Percentiles rank a stretch among this genome's conserved stretches.
Evolutionary conservation across 192 early-diverging fungal genomes (phyloP).

Genomic region (Geranomyces variabilis): DNA sequence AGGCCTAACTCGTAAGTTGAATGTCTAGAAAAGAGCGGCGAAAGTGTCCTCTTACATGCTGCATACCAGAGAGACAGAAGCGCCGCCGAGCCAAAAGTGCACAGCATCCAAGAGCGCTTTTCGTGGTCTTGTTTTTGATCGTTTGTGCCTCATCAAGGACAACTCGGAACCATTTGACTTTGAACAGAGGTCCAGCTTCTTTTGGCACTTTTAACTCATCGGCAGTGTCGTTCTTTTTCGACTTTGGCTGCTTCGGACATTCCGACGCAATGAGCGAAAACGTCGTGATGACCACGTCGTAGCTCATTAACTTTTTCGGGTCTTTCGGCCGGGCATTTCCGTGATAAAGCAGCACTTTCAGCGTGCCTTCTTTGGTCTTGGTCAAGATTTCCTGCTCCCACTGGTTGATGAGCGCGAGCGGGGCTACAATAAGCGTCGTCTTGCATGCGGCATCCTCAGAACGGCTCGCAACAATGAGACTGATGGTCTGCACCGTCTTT

Average conservation of each 20-base stretch:
- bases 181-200: conserved; percentile 37
- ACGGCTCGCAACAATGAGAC: conserved; percentile 59
- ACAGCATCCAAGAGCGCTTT: conserved; percentile 25
- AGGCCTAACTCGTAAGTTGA: background rate
- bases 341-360: conserved; percentile 71
- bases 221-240: conserved; percentile 19
- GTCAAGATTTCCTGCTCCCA: conserved; percentile 70
- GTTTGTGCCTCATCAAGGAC: conserved; percentile 50
- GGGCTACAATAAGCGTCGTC: conserved; percentile 70
- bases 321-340: conserved; percentile 51
- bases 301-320: conserved; percentile 56
- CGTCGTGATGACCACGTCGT: conserved; percentile 54
- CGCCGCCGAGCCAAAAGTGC: conserved; percentile 33
- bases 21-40: background rate
- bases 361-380: conserved; percentile 53
- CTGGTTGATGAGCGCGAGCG: conserved; percentile 69
- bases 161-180: conserved; percentile 39
- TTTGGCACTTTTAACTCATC: conserved; percentile 23
- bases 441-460: conserved; percentile 58
- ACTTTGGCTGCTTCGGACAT: conserved; percentile 37
- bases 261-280: conserved; percentile 42
- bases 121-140: conserved; percentile 46
- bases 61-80: conserved; percentile 33
- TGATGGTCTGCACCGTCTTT: conserved; percentile 75
- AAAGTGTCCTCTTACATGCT: background rate